Percentiles rank a stretch among this genome's conserved stretches.
Evolutionary conservation across 345 rosid genomes (phyloP).

Genomic region (Capsella bursapastoris): DNA sequence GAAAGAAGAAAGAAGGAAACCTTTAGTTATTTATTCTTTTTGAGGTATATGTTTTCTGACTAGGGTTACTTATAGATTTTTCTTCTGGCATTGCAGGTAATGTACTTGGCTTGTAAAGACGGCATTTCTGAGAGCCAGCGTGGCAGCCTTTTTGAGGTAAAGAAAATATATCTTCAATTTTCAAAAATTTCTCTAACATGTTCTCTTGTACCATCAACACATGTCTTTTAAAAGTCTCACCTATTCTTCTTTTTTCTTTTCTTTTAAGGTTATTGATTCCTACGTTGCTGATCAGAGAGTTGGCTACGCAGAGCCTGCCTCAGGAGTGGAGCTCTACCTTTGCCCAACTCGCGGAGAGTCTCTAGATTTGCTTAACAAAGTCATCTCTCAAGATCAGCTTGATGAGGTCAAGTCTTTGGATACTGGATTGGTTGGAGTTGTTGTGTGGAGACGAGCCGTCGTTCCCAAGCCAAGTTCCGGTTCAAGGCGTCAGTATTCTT

Average conservation of each 20-base stretch:
- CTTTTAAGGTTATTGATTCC: slow-evolving; percentile 66
- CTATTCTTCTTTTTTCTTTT: background rate
- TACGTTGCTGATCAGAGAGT: slow-evolving; percentile 79
- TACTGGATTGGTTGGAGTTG: slow-evolving; percentile 86
- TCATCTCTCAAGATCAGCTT: slow-evolving; percentile 71
- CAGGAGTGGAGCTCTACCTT: slow-evolving; percentile 81
- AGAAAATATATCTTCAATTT: slow-evolving; percentile 16
- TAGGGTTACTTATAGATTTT: background rate
- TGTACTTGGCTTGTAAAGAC: slow-evolving; percentile 71
- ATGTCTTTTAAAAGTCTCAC: slow-evolving; percentile 16
- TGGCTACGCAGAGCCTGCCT: slow-evolving; percentile 84
- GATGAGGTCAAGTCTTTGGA: slow-evolving; percentile 67
- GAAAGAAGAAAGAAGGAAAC: background rate
- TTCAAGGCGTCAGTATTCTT: slow-evolving; percentile 32
- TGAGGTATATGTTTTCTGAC: background rate
- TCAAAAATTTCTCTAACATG: background rate
- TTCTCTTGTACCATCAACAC: background rate
- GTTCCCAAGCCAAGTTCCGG: slow-evolving; percentile 29
- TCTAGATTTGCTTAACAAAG: slow-evolving; percentile 65
- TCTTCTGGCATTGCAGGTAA: slow-evolving; percentile 58
- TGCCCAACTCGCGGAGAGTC: slow-evolving; percentile 79
- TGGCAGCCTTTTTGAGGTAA: slow-evolving; percentile 71
- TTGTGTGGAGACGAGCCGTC: slow-evolving; percentile 86
- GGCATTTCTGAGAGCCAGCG: slow-evolving; percentile 61
- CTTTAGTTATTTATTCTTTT: background rate